phyloP scores from a whole-genome alignment of 2,329 filamentous ascomycete species.

The Furcasterigmium sp. region DNA sequence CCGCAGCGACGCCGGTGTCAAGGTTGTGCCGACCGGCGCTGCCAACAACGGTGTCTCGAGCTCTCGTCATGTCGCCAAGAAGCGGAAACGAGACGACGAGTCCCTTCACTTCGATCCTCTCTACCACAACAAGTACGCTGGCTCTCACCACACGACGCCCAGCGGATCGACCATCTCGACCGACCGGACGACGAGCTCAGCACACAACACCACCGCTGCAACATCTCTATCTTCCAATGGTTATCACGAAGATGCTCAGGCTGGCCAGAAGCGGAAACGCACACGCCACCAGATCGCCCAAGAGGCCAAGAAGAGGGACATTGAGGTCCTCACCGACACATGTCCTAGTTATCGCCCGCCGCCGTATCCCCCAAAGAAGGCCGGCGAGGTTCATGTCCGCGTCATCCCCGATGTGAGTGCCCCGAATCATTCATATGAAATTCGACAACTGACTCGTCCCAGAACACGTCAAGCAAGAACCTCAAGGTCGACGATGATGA shows the following conservation, averaged over 20 bases:
- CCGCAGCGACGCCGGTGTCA: slow-evolving; percentile 33
- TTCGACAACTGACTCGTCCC: neutral
- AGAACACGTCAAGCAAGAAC: slow-evolving; percentile 39
- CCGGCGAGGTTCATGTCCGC: slow-evolving; percentile 66
- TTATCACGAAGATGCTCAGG: slow-evolving; percentile 59
- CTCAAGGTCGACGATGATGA: slow-evolving; percentile 92
- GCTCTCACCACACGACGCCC: slow-evolving; percentile 61
- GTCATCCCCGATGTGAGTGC: slow-evolving; percentile 57
- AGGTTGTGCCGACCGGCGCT: slow-evolving; percentile 28
- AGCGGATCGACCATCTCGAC: slow-evolving; percentile 72
- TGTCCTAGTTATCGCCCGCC: slow-evolving; percentile 81
- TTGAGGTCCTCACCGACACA: slow-evolving; percentile 64
- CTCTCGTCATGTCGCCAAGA: slow-evolving; percentile 60
- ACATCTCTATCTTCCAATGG: slow-evolving; percentile 67
- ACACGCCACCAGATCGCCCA: slow-evolving; percentile 77
- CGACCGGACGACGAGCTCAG: slow-evolving; percentile 70
- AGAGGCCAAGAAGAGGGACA: slow-evolving; percentile 73
- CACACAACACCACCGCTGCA: slow-evolving; percentile 78
- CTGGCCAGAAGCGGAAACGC: slow-evolving; percentile 88
- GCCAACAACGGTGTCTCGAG: slow-evolving; percentile 22
- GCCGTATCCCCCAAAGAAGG: slow-evolving; percentile 84
- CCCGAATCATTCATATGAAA: too few relatives aligned
- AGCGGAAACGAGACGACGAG: slow-evolving; percentile 62
- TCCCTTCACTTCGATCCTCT: slow-evolving; percentile 58
- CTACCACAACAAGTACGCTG: slow-evolving; percentile 64